These are phyloP conservation scores for Penicillium cosmopolitanum DNA, from an alignment of 495 filamentous ascomycete species.

Conservation along the genomic window DNA sequence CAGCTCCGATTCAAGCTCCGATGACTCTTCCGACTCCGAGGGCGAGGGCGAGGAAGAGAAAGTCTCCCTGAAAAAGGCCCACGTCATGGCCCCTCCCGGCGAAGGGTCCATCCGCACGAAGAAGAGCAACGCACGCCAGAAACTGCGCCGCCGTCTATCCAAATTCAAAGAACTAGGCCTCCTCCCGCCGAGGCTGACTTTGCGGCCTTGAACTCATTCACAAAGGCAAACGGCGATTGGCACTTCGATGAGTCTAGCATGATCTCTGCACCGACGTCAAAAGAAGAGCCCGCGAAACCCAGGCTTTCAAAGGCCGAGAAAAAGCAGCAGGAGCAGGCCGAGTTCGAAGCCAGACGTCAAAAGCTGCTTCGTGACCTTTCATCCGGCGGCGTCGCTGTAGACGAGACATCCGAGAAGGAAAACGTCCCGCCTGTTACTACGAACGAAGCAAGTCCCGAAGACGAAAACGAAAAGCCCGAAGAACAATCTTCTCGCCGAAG, in stretches of 20 bases:
- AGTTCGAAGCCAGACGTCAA: conserved; percentile 56
- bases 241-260: conserved; percentile 25
- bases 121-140: conserved; percentile 57
- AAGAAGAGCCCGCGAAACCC: background rate
- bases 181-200: conserved; percentile 52
- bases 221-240: conserved; percentile 33
- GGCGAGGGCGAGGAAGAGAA: conserved; percentile 28
- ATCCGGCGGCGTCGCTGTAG: conserved; percentile 56
- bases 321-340: conserved; percentile 32
- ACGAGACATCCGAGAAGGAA: conserved; percentile 39
- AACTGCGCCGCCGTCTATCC: conserved; percentile 48
- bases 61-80: conserved; percentile 1
- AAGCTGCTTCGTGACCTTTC: conserved; percentile 54
- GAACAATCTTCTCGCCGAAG: conserved; percentile 39
- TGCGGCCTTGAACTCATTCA: conserved; percentile 46
- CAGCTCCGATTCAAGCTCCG: conserved; percentile 34
- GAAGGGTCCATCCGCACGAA: conserved; percentile 54
- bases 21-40: conserved; percentile 36
- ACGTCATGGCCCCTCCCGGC: conserved; percentile 36
- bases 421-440: conserved; percentile 30
- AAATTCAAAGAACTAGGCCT: conserved; percentile 55
- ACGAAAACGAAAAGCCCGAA: conserved; percentile 30
- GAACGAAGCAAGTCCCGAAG: conserved; percentile 16
- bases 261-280: conserved; percentile 13
- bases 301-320: conserved; percentile 2